A percentile compares a stretch with the other conserved stretches of the same genome.
Conservation (phyloP, 257 asterid species). For the Datura wrightii region DNA sequence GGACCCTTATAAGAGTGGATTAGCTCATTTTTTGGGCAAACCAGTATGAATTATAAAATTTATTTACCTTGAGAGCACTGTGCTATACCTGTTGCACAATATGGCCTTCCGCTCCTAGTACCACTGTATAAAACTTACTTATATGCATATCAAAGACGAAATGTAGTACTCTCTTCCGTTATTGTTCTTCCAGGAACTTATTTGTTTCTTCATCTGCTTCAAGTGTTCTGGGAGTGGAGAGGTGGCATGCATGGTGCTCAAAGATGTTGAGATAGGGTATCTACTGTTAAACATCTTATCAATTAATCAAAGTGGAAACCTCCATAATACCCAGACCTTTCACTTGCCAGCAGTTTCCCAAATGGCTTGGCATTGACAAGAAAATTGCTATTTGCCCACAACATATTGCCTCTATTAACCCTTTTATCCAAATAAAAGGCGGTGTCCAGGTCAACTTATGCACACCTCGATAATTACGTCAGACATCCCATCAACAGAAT, state of each 20-base stretch:
- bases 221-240: background rate
- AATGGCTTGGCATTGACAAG: background rate
- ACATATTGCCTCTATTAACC: background rate
- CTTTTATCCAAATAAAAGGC: background rate
- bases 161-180: background rate
- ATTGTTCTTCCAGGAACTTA: background rate
- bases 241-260: background rate
- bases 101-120: background rate
- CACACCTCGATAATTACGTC: background rate
- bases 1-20: background rate
- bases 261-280: slow-evolving; percentile 5
- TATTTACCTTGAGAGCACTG: background rate
- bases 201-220: slow-evolving; percentile 11
- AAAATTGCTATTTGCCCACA: background rate
- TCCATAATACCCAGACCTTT: background rate
- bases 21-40: background rate
- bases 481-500: slow-evolving; percentile 10
- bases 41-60: background rate
- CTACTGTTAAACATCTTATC: background rate
- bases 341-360: slow-evolving; percentile 1
- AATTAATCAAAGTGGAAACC: background rate
- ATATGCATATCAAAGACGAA: background rate
- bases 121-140: background rate
- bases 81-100: background rate
- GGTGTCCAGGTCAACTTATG: background rate